A percentile compares a stretch with the other conserved stretches of the same genome.
Conservation (phyloP, 202 grass and related monocot genomes). For the Musa balbisiana region DNA sequence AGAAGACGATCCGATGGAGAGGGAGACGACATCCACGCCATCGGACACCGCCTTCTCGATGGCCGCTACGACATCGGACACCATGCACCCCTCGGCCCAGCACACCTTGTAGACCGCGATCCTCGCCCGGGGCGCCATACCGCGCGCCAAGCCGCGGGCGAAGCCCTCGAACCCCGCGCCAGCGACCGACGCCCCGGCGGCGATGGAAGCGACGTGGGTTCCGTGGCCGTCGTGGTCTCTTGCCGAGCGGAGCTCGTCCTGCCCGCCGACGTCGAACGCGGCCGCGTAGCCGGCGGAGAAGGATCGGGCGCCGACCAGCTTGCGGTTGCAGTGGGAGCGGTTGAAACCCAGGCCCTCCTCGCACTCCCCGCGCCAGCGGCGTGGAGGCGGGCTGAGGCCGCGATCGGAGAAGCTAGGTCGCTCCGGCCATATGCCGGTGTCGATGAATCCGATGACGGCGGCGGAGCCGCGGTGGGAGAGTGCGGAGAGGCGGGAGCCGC, state of each 20-base stretch:
- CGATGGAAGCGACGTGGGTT: slow-evolving; percentile 72
- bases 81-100: slow-evolving; percentile 33
- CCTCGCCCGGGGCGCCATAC: slow-evolving; percentile 49
- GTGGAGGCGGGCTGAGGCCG: slow-evolving; percentile 37
- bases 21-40: slow-evolving; percentile 57
- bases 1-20: slow-evolving; percentile 45
- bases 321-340: slow-evolving; percentile 43
- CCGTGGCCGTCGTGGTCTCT: slow-evolving; percentile 62
- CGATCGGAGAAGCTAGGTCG: slow-evolving; percentile 55
- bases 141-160: slow-evolving; percentile 49
- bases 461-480: slow-evolving; percentile 40
- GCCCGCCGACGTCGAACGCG: slow-evolving; percentile 11
- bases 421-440: slow-evolving; percentile 80
- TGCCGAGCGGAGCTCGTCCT: slow-evolving; percentile 48
- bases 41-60: slow-evolving; percentile 63
- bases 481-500: slow-evolving; percentile 16
- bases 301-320: slow-evolving; percentile 54
- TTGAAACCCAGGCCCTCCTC: slow-evolving; percentile 39
- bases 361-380: slow-evolving; percentile 61
- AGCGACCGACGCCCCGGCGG: slow-evolving; percentile 35
- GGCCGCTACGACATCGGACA: slow-evolving; percentile 58
- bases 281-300: slow-evolving; percentile 40
- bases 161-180: slow-evolving; percentile 42
- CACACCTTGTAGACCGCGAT: slow-evolving; percentile 67
- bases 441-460: slow-evolving; percentile 65